Evolutionary conservation across 2,329 filamentous ascomycete genomes (phyloP), one percentile per base, ranked within the genome.

Genomic region (Fusarium protoensiforme): DNA sequence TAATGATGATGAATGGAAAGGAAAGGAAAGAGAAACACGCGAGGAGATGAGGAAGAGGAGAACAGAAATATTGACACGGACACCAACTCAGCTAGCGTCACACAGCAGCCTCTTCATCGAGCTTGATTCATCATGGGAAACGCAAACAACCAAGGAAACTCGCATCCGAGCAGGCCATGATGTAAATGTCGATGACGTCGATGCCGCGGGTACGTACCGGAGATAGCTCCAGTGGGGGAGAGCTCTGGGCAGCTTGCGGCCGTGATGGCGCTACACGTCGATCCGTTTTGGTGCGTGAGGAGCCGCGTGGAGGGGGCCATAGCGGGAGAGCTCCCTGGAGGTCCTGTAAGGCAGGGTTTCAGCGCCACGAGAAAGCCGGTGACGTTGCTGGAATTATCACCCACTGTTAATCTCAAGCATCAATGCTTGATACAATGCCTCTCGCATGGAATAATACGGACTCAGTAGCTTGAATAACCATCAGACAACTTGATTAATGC

Each of bases 181-280:
- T 69, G 56, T 24, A 58, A 60, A 76, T 48, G 67, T 77, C 75
- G 59, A 77, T 77, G 75, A 77, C 75, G 75, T 77, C 73, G 73
- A 72, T 73, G 60, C 31, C 59, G 27, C 31, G 38, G 51, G 58
- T 65, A 65, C 64, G 70, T 65, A 63, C 58, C 61, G 53, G 58
- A 36, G 36, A 61, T 61, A 66, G 61, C 41, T 61, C 29, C 16
- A 54, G 61, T 60, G 67, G 58, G 69, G 69, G 59, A 24, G 24
- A 38, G 59, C 59, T 51, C 29, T 51, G 31, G 43, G 59, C 59
- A 61, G 11, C 41, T 24, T 29, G n/a, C 20, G 39, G 56, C 31
- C 18, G 57, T n/a, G 57, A 60, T 43, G 38, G 58, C 59, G 59
- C 59, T 61, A 51, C 41, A n/a, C 54, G 67, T 24, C 68, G 71